Evolutionary conservation across 2,329 filamentous ascomycete species (phyloP).

Genomic region (Phialophora chinensis): DNA sequence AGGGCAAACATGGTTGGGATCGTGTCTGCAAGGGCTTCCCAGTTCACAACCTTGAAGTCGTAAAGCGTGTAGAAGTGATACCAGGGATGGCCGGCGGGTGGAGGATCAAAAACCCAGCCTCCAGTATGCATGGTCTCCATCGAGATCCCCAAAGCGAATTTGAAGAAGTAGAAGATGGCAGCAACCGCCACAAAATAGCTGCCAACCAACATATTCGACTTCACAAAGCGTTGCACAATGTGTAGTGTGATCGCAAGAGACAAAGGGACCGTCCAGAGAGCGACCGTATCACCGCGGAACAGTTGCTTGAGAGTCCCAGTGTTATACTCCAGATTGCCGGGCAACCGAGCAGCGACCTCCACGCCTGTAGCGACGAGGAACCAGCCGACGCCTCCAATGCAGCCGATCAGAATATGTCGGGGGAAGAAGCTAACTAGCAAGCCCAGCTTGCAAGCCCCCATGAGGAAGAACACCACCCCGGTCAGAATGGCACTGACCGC

Average conservation of each 20-base stretch:
- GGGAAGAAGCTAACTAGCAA: conserved; percentile 97
- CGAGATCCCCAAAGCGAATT: conserved; percentile 64
- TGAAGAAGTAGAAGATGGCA: conserved; percentile 60
- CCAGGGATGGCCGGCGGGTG: conserved; percentile 85
- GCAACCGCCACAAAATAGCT: conserved; percentile 83
- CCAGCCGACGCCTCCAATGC: conserved; percentile 95
- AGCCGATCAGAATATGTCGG: conserved; percentile 92
- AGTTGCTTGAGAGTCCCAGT: conserved; percentile 76
- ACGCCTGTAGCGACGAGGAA: conserved; percentile 91
- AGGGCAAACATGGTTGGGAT: conserved; percentile 94
- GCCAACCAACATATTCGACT: conserved; percentile 84
- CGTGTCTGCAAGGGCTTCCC: conserved; percentile 80
- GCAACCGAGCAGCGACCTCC: conserved; percentile 87
- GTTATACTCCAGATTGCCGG: conserved; percentile 84
- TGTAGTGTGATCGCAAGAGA: conserved; percentile 76
- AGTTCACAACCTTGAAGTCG: conserved; percentile 80
- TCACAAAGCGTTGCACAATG: conserved; percentile 74
- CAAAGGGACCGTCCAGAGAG: conserved; percentile 83
- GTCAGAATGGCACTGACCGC: conserved; percentile 89
- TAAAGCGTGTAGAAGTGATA: conserved; percentile 98
- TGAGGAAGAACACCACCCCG: conserved; percentile 86
- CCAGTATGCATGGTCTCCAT: conserved; percentile 69
- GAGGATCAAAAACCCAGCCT: conserved; percentile 92
- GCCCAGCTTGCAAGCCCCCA: conserved; percentile 85
- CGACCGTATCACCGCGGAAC: conserved; percentile 73